Evolutionary conservation across 495 filamentous ascomycete species (phyloP).

Genomic region (Aspergillus affinis): DNA sequence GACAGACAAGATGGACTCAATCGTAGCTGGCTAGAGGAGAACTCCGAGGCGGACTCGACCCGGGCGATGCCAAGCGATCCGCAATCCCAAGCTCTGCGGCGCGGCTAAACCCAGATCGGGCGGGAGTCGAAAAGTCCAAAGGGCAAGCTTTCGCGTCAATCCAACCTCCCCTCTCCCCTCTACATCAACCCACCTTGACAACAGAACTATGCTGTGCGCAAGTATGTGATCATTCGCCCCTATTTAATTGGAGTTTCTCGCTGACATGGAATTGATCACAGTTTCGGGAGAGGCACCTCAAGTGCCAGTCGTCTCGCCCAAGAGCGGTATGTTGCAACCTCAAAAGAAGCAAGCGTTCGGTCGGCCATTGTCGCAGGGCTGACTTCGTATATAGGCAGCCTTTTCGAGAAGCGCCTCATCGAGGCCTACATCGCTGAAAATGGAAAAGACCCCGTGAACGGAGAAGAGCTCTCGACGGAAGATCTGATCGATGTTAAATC

Average conservation of each 20-base stretch:
- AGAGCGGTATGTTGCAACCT: conserved; percentile 69
- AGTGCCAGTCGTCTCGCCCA: conserved; percentile 89
- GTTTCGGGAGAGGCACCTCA: conserved; percentile 97
- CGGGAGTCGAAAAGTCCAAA: conserved; percentile 44
- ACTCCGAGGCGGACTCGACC: background rate
- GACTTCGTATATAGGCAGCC: conserved; percentile 57
- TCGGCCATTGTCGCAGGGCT: conserved; percentile 22
- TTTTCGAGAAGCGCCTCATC: conserved; percentile 93
- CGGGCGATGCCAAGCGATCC: conserved; percentile 18
- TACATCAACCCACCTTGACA: conserved; percentile 29
- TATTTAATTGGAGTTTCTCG: background rate
- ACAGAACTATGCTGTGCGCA: conserved; percentile 66
- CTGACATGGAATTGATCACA: conserved; percentile 40
- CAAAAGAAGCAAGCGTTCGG: background rate
- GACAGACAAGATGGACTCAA: no score
- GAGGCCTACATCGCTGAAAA: conserved; percentile 94
- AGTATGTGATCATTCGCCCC: conserved; percentile 49
- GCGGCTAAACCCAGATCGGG: conserved; percentile 38
- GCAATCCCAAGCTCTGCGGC: conserved; percentile 26
- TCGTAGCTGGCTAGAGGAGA: background rate
- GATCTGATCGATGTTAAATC: conserved; percentile 88
- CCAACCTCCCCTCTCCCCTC: conserved; percentile 22
- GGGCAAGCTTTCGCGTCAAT: conserved; percentile 34
- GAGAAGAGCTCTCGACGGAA: conserved; percentile 80
- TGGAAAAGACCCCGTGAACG: conserved; percentile 89